These are phyloP conservation scores for Pythium brassicae DNA, from an alignment of 352 stramenopile genomes.

Conservation along the genomic window DNA sequence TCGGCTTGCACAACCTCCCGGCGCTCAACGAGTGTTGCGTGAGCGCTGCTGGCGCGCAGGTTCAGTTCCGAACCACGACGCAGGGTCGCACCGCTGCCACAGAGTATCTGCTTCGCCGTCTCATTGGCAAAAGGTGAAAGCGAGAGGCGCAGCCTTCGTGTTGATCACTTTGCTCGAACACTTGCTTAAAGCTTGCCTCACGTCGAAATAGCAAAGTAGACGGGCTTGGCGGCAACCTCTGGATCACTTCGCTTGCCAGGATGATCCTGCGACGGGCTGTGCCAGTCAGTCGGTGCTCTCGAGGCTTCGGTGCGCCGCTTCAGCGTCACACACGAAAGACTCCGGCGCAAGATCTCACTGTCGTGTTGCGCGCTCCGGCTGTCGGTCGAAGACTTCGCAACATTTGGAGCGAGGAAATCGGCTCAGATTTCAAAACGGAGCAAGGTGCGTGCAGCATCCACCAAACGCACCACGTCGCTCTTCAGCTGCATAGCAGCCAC, in stretches of 20 bases:
- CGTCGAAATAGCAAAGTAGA: constrained; percentile 65
- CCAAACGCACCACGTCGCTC: constrained; percentile 1
- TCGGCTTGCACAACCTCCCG: constrained; percentile 41
- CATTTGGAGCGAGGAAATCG: not conserved
- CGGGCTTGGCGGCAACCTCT: constrained; percentile 12
- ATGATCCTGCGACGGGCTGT: not conserved
- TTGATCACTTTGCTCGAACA: no score
- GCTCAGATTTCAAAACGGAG: not conserved
- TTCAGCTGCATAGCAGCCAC: constrained; percentile 16
- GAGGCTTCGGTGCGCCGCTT: constrained; percentile 36
- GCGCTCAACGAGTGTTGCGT: constrained; percentile 52
- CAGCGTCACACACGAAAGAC: constrained; percentile 51
- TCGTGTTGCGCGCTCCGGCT: constrained; percentile 19
- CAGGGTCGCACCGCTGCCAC: constrained; percentile 51
- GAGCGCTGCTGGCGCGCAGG: constrained; percentile 29
- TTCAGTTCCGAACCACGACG: constrained; percentile 55
- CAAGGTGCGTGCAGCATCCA: not conserved
- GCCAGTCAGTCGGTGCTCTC: not conserved
- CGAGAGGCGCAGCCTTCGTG: not conserved
- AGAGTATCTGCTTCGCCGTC: constrained; percentile 36
- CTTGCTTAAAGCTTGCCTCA: constrained; percentile 16
- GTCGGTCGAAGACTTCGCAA: constrained; percentile 3
- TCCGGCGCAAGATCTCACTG: constrained; percentile 50
- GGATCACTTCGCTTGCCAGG: constrained; percentile 10
- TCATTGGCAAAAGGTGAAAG: constrained; percentile 15